Evolutionary conservation across 768 basidiomycete genomes (phyloP).

Genomic region (Sarcomyxa edulis): DNA sequence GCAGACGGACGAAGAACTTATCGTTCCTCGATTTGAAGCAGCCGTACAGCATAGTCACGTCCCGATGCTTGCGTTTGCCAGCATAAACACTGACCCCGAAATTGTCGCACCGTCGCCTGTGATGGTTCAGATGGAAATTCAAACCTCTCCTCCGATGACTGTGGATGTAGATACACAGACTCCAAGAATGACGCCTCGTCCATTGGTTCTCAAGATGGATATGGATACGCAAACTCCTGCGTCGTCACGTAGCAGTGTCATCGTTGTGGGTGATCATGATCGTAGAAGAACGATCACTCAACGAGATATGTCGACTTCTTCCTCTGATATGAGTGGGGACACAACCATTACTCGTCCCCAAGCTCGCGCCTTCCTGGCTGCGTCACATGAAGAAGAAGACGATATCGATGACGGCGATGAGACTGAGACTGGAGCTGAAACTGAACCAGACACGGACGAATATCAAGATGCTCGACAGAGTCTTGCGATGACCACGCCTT

Average conservation of each 20-base stretch:
- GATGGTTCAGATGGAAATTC: conserved; percentile 27
- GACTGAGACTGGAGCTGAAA: conserved; percentile 66
- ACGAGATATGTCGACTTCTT: conserved; percentile 26
- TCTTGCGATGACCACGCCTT: conserved; percentile 58
- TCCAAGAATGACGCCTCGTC: background rate
- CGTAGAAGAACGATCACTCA: conserved; percentile 47
- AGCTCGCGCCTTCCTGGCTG: conserved; percentile 28
- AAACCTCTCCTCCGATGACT: conserved; percentile 25
- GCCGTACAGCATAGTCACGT: conserved; percentile 40
- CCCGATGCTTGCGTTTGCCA: conserved; percentile 23
- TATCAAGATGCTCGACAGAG: conserved; percentile 79
- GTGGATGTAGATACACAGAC: conserved; percentile 29
- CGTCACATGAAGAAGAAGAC: conserved; percentile 12
- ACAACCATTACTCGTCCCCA: conserved; percentile 30
- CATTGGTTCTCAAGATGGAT: conserved; percentile 1
- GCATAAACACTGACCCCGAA: conserved; percentile 33
- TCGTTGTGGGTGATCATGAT: conserved; percentile 3
- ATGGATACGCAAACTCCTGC: conserved; percentile 2
- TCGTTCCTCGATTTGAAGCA: conserved; percentile 34
- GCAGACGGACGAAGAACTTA: conserved; percentile 44
- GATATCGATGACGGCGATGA: conserved; percentile 43
- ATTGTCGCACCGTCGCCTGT: conserved; percentile 13
- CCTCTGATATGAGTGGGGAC: conserved; percentile 28
- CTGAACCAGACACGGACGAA: conserved; percentile 61
- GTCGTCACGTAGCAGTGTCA: background rate